Percentiles rank a stretch among this genome's conserved stretches.
These are phyloP conservation scores for Ophiostoma quercus DNA, from an alignment of 2,329 filamentous ascomycete genomes.

Conservation along the genomic window DNA sequence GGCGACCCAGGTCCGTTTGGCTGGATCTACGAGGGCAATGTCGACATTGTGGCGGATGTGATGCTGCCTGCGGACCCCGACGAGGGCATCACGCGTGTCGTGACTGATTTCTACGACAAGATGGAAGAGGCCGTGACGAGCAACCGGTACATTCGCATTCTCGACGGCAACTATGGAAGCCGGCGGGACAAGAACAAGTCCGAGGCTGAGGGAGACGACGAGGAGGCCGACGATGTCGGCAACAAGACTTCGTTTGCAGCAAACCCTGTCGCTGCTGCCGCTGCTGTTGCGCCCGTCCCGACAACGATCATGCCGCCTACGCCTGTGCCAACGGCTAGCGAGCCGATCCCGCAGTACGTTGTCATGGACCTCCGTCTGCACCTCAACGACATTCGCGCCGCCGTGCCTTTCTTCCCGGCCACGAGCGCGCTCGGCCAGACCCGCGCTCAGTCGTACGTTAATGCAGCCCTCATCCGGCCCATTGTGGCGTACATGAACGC, in stretches of 20 bases:
- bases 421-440: slow-evolving; percentile 41
- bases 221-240: neutral
- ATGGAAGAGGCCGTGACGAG: slow-evolving; percentile 87
- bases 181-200: neutral
- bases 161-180: slow-evolving; percentile 41
- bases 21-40: slow-evolving; percentile 96
- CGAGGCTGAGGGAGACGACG: neutral
- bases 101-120: slow-evolving; percentile 95
- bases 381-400: slow-evolving; percentile 88
- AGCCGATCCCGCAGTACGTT: slow-evolving; percentile 68
- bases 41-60: slow-evolving; percentile 93
- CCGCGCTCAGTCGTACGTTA: slow-evolving; percentile 86
- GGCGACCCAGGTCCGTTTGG: slow-evolving; percentile 91
- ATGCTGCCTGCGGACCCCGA: slow-evolving; percentile 88
- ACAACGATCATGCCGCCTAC: neutral
- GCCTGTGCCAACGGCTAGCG: neutral
- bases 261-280: neutral
- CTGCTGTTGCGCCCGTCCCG: neutral
- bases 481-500: slow-evolving; percentile 99
- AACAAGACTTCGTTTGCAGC: neutral
- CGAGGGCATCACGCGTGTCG: slow-evolving; percentile 84
- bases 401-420: slow-evolving; percentile 76
- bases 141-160: slow-evolving; percentile 59
- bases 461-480: slow-evolving; percentile 87
- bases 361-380: slow-evolving; percentile 94